Conservation (phyloP, 75 land plant species). For the Cupressus sempervirens region DNA sequence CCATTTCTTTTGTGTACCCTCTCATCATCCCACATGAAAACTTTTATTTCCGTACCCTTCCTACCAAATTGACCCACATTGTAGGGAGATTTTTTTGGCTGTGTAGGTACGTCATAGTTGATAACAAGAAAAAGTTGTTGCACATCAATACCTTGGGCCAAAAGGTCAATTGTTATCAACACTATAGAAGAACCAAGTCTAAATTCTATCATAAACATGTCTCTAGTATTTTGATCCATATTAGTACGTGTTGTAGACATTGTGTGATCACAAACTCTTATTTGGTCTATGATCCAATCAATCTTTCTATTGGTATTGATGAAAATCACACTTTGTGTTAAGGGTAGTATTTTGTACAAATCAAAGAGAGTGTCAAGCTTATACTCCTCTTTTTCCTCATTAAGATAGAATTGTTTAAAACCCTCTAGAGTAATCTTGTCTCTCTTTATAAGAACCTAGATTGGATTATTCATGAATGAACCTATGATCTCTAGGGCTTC, state of each 20-base stretch:
- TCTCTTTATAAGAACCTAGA: slow-evolving; percentile 57
- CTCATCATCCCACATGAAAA: slow-evolving; percentile 59
- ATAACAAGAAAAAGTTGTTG: slow-evolving; percentile 81
- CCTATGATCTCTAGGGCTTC: slow-evolving; percentile 69
- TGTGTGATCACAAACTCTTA: slow-evolving; percentile 59
- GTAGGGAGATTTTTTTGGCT: slow-evolving; percentile 80
- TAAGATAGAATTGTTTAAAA: slow-evolving; percentile 49
- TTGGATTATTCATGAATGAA: slow-evolving; percentile 69
- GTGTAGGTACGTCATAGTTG: slow-evolving; percentile 76
- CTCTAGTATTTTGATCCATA: slow-evolving; percentile 68
- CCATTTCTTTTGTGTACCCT: too few relatives aligned
- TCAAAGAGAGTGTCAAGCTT: slow-evolving; percentile 56
- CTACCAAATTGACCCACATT: slow-evolving; percentile 77
- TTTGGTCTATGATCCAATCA: slow-evolving; percentile 62
- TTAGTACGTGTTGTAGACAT: slow-evolving; percentile 67
- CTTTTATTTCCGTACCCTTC: slow-evolving; percentile 71
- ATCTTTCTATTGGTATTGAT: slow-evolving; percentile 61
- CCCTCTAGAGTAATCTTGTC: slow-evolving; percentile 56
- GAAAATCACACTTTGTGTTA: slow-evolving; percentile 75
- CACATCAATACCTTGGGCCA: slow-evolving; percentile 77
- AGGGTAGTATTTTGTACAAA: slow-evolving; percentile 53
- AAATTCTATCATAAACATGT: slow-evolving; percentile 74
- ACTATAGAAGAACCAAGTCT: slow-evolving; percentile 77
- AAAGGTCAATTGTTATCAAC: slow-evolving; percentile 68
- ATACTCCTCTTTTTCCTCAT: slow-evolving; percentile 45